Conservation (phyloP, 129 eudicot species). For the Dittrichia graveolens region DNA sequence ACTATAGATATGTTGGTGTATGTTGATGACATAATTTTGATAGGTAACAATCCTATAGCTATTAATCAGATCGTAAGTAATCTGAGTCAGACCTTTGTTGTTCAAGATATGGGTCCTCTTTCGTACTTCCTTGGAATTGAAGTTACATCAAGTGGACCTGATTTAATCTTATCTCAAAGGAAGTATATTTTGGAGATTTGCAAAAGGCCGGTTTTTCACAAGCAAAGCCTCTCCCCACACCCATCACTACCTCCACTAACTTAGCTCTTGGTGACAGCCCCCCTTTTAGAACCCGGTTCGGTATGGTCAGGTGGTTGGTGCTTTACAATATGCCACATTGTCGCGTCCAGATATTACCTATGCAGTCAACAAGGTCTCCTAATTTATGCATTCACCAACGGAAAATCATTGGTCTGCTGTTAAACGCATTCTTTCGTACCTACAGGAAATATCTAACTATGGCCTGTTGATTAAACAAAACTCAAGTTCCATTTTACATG, state of each 20-base stretch:
- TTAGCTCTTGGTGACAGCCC: constrained; percentile 4
- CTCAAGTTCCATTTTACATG: not conserved
- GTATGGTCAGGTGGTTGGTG: too few species aligned
- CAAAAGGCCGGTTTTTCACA: not conserved
- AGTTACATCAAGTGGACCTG: not conserved
- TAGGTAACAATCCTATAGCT: not conserved
- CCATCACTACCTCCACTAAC: not conserved
- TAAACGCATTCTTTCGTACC: not conserved
- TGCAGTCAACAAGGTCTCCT: too few species aligned
- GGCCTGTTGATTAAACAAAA: not conserved
- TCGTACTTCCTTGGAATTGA: not conserved
- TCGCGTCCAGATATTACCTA: too few species aligned
- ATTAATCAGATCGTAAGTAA: not conserved
- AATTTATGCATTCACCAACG: not conserved
- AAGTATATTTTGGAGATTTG: not conserved
- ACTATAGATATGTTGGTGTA: not conserved
- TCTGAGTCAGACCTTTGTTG: not conserved
- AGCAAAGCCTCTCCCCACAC: not conserved
- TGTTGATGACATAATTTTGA: not conserved
- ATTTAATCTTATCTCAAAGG: not conserved
- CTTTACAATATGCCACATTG: too few species aligned
- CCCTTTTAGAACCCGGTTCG: not conserved
- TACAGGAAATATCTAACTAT: not conserved
- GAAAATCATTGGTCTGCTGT: not conserved
- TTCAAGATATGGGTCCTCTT: not conserved